Conservation (phyloP, 805 yeast genomes). For the Suhomyces sp. region DNA sequence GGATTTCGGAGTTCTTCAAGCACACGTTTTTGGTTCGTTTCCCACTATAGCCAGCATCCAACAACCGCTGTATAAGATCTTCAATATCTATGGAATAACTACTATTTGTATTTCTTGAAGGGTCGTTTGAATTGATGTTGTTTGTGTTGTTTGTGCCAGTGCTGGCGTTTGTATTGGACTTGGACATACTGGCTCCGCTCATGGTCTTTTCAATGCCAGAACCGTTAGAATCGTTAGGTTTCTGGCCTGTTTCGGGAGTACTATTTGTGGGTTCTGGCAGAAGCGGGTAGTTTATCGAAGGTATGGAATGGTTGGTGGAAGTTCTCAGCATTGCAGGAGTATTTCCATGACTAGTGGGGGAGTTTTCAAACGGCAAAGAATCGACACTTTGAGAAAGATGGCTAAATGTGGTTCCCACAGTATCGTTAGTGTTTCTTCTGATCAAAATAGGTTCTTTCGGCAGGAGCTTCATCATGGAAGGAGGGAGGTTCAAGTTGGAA, state of each 20-base stretch:
- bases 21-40: conserved; percentile 88
- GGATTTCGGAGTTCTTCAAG: conserved; percentile 84
- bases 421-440: conserved; percentile 47
- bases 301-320: conserved; percentile 22
- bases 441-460: conserved; percentile 74
- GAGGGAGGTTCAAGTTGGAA: conserved; percentile 44
- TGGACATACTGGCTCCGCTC: not conserved
- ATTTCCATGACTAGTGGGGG: conserved; percentile 14
- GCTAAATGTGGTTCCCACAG: conserved; percentile 6
- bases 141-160: not conserved
- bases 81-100: conserved; percentile 55
- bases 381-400: conserved; percentile 10
- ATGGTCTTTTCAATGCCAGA: not conserved
- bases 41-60: conserved; percentile 96
- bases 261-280: conserved; percentile 17
- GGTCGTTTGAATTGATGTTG: not conserved
- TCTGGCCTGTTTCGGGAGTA: conserved; percentile 1
- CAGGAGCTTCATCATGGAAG: conserved; percentile 65
- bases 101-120: not conserved
- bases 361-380: conserved; percentile 7
- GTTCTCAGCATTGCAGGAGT: conserved; percentile 17
- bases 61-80: conserved; percentile 81
- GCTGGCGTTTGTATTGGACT: not conserved
- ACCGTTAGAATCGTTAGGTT: conserved; percentile 19
- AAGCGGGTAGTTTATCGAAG: conserved; percentile 15